Evolutionary conservation across 2,329 filamentous ascomycete genomes (phyloP).

Genomic region (Fusarium oxysporum): DNA sequence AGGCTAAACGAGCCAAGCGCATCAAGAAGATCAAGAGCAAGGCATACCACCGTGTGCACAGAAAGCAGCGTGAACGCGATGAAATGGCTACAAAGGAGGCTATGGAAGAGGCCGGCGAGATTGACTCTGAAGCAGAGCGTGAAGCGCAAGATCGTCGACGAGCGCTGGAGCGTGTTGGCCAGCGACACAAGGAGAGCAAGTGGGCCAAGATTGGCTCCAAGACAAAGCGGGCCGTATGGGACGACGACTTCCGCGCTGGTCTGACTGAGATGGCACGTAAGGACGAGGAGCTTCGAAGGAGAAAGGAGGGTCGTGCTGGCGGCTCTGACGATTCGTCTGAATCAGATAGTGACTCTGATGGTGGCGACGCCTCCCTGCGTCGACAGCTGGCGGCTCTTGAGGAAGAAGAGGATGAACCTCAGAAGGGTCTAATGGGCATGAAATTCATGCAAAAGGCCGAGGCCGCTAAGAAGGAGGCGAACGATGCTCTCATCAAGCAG

Average conservation of each 20-base stretch:
- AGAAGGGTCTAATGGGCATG: constrained; percentile 81
- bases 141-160: constrained; percentile 77
- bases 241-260: constrained; percentile 83
- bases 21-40: constrained; percentile 99
- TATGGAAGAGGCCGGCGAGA: constrained; percentile 67
- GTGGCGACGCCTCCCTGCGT: constrained; percentile 65
- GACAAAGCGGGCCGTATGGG: constrained; percentile 85
- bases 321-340: constrained; percentile 64
- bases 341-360: constrained; percentile 67
- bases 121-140: constrained; percentile 74
- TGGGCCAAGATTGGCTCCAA: constrained; percentile 90
- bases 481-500: constrained; percentile 79
- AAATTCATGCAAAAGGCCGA: constrained; percentile 96
- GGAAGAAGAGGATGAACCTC: constrained; percentile 62
- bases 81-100: constrained; percentile 64
- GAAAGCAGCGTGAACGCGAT: constrained; percentile 73
- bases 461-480: constrained; percentile 78
- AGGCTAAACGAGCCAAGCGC: constrained; percentile 87
- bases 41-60: constrained; percentile 89
- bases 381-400: constrained; percentile 58
- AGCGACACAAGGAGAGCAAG: constrained; percentile 87
- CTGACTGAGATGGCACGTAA: constrained; percentile 84
- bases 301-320: constrained; percentile 78
- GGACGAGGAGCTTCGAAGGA: constrained; percentile 82
- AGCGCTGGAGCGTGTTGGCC: constrained; percentile 86